Evolutionary conservation across 805 yeast genomes (phyloP), one percentile per base, ranked within the genome.

Genomic region (Zygoascus biomembranicola): DNA sequence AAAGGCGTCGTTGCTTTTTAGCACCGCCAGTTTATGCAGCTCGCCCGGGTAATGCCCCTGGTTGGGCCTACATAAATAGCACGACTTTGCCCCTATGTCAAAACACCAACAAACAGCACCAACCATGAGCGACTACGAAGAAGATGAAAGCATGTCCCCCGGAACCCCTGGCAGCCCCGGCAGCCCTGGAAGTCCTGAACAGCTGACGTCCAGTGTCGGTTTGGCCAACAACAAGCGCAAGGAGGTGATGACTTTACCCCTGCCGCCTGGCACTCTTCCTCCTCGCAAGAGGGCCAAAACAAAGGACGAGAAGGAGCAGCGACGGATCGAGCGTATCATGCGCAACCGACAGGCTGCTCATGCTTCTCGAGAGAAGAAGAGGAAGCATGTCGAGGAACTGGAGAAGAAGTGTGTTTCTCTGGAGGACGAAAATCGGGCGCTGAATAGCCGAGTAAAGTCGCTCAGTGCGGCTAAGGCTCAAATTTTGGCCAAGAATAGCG

Each of bases 271-370:
- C 23, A 60, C 89, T 20, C 74, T 92, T 55, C 97, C 97, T 32
- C 98, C 98, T 52, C 80, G 98, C 59, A 94, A 94, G 75, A 81
- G 98, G 62, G 98, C 99, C 6, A 89, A 87, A 77, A 94, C 99
- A 43, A 80, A 87, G 61, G 97, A 90, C 71, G 98, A 92, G 73
- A 94, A 92, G 73, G 98, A 94, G 70, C 98, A 92, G 73, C 84
- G 98, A 60, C 80, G 97, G 47, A 82, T 90, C 52, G 98, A 94
- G 71, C 77, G 99, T 50, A 90, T 94, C 50, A 75, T 92, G 63
- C 80, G 99, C 67, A 92, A 92, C 71, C 81, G 98, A 65, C 85
- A 92, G 67, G 98, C 98, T 14, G 99, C 99, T 48, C 98, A 92
- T 68, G 96, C 96, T 51, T 87, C 96, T 31, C 80, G 99, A 60